These are phyloP conservation scores for Nitzschia sp. DNA, from an alignment of 108 stramenopile genomes.

Conservation along the genomic window DNA sequence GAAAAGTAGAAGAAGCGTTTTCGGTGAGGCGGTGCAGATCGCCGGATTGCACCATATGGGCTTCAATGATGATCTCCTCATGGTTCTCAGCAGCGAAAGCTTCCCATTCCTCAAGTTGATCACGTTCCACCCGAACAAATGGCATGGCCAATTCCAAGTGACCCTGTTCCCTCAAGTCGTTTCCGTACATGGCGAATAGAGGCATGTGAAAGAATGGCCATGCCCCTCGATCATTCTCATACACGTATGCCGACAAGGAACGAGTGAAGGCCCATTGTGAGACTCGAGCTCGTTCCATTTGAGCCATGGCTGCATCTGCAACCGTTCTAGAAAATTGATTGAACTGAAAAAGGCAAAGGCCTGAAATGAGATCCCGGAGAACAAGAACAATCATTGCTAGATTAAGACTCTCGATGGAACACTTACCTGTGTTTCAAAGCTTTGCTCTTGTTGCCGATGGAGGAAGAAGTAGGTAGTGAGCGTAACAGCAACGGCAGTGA, in stretches of 20 bases:
- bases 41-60: constrained; percentile 6
- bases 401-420: too few species aligned
- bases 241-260: neutral
- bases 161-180: neutral
- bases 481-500: neutral
- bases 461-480: neutral
- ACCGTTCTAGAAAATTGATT: neutral
- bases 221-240: neutral
- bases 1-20: neutral
- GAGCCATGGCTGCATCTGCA: neutral
- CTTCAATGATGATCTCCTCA: neutral
- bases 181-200: neutral
- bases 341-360: too few species aligned
- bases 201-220: constrained; percentile 2
- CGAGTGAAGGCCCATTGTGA: neutral
- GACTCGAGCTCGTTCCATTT: neutral
- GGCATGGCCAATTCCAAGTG: neutral
- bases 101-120: neutral
- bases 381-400: too few species aligned
- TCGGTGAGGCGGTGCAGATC: neutral
- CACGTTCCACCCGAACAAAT: neutral
- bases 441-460: neutral
- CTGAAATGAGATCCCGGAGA: neutral
- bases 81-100: neutral
- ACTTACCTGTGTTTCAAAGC: neutral